Conservation (phyloP, 306 rosid genomes). For the Rosa rugosa region DNA sequence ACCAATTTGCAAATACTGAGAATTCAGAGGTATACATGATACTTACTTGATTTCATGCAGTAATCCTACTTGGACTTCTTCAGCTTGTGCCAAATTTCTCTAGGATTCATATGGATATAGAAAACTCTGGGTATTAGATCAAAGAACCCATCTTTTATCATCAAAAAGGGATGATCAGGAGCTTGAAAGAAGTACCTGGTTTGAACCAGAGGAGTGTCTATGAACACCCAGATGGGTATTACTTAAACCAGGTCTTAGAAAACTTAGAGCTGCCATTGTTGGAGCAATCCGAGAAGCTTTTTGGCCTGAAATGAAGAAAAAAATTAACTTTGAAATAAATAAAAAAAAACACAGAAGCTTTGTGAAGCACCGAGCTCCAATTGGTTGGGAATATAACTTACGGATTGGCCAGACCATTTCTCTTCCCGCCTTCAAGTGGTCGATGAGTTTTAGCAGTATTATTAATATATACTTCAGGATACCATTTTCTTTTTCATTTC, state of each 20-base stretch:
- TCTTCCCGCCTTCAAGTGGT: conserved; percentile 22
- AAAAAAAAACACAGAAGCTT: not conserved
- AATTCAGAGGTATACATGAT: not conserved
- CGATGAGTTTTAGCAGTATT: not conserved
- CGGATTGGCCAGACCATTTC: conserved; percentile 60
- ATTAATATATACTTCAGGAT: not conserved
- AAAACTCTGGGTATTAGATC: not conserved
- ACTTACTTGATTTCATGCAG: conserved; percentile 52
- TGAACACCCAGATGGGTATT: conserved; percentile 25
- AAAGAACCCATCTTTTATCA: not conserved
- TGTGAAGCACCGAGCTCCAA: not conserved
- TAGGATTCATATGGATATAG: conserved; percentile 2
- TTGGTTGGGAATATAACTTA: conserved; percentile 29
- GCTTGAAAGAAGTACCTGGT: conserved; percentile 39
- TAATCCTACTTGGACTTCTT: conserved; percentile 24
- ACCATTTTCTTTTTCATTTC: not conserved
- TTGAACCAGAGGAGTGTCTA: conserved; percentile 28
- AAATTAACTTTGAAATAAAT: not conserved
- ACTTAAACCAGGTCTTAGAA: conserved; percentile 25
- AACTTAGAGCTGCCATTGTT: conserved; percentile 35
- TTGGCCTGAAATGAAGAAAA: conserved; percentile 38
- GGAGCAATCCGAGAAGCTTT: conserved; percentile 41
- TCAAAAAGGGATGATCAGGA: not conserved
- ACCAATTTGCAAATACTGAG: not conserved
- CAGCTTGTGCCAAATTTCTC: conserved; percentile 37